Evolutionary conservation across 2,329 filamentous ascomycete species (phyloP).

Genomic region (Didymella segeticola): DNA sequence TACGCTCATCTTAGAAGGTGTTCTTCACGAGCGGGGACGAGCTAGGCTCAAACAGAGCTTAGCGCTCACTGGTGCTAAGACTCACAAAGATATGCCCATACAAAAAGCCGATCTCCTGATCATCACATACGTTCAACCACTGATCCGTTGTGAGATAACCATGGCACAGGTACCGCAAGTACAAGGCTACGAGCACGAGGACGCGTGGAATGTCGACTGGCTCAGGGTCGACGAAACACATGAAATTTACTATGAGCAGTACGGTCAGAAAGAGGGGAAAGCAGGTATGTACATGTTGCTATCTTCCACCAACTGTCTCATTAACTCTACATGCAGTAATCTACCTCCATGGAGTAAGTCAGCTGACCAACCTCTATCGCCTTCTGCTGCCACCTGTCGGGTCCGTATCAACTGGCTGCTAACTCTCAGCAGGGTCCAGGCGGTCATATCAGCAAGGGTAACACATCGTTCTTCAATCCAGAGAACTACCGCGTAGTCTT

Average conservation of each 20-base stretch:
- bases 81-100: constrained; percentile 5
- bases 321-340: constrained; percentile 35
- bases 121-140: too few species aligned
- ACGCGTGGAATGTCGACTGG: constrained; percentile 44
- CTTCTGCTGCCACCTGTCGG: not conserved
- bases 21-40: not conserved
- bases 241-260: constrained; percentile 49
- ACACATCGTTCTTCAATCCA: constrained; percentile 55
- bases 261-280: constrained; percentile 48
- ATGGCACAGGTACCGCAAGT: constrained; percentile 25
- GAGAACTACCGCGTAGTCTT: constrained; percentile 54
- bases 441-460: constrained; percentile 23
- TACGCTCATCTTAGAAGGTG: constrained; percentile 13
- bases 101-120: not conserved
- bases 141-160: not conserved
- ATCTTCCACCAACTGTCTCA: not conserved
- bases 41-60: constrained; percentile 1
- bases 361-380: constrained; percentile 14
- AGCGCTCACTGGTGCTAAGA: not conserved
- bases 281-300: constrained; percentile 35
- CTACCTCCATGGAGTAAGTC: constrained; percentile 56
- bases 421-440: not conserved
- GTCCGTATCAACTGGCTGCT: not conserved
- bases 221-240: constrained; percentile 46
- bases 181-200: constrained; percentile 41